Conservation (phyloP, 495 filamentous ascomycete genomes). For the Annulohypoxylon stygium region DNA sequence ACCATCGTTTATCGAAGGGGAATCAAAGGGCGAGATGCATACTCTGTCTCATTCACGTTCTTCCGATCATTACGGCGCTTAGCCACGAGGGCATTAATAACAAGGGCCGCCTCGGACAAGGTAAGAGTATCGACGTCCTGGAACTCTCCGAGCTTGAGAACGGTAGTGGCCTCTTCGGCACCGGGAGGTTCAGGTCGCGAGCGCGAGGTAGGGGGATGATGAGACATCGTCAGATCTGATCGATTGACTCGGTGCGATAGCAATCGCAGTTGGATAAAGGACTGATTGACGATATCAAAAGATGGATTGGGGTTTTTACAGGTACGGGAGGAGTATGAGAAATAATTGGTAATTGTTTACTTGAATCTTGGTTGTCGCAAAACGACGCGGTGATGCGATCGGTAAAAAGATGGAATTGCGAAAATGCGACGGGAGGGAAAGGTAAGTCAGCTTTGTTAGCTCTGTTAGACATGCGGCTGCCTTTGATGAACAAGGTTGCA, state of each 20-base stretch:
- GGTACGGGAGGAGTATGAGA: neutral
- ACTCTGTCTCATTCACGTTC: conserved; percentile 76
- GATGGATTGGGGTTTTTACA: too few species aligned
- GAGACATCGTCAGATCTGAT: conserved; percentile 39
- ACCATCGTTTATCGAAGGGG: conserved; percentile 2
- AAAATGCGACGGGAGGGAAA: conserved; percentile 32
- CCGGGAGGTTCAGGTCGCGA: conserved; percentile 78
- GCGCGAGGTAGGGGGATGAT: conserved; percentile 71
- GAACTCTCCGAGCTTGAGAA: conserved; percentile 92
- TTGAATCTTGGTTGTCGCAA: conserved; percentile 25
- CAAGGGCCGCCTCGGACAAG: conserved; percentile 88
- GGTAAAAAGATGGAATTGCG: conserved; percentile 17
- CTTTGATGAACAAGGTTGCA: conserved; percentile 17
- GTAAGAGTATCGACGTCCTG: conserved; percentile 87
- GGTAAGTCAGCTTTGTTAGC: conserved; percentile 19
- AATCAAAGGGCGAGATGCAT: conserved; percentile 39
- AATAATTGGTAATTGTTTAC: conserved; percentile 3
- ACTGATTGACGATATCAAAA: neutral
- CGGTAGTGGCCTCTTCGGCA: conserved; percentile 87
- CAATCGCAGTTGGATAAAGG: conserved; percentile 5
- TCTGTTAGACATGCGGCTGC: conserved; percentile 40
- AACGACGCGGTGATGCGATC: neutral
- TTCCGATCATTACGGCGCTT: conserved; percentile 75
- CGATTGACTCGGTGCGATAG: neutral
- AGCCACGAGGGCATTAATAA: conserved; percentile 87